Evolutionary conservation across 75 land plant species (phyloP), one percentile per base, ranked within the genome.

Genomic region (Pseudotsuga menziesii): DNA sequence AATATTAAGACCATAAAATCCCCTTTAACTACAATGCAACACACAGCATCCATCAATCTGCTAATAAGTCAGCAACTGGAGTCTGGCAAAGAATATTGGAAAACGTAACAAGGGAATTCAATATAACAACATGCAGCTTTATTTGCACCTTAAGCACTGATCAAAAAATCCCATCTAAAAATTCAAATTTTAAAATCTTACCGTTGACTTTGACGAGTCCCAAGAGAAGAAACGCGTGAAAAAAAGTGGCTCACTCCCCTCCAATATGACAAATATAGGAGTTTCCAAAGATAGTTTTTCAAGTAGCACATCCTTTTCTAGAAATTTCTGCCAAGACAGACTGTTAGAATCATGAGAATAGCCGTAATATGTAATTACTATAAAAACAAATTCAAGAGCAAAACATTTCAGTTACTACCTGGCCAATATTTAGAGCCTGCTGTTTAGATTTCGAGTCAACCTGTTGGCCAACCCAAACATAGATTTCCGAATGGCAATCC

Each of bases 381-480:
- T 56, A 61, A 72, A 61, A 72, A 8, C 23, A 26, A 39, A 20
- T 56, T 82, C 67, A 20, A 75, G 5, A 79, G 70, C 41, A 16
- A 39, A 19, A 23, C 20, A 17, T 41, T 25, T n/a, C 9, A 29
- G 52, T 44, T 41, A 9, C 26, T 84, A 93, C 95, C 91, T 80
- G 80, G 11, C 88, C 91, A 83, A 91, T 74, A 55, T 9, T 64
- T n/a, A 87, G 70, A 19, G 91, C 91, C 64, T 81, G 77, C 57
- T 61, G 13, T 74, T 77, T 87, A 52, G 57, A 67, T 61, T 76
- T 84, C 56, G 84, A 22, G 61, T 83, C 78, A 63, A 87, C 82
- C 56, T 85, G 78, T 57, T 85, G 80, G n/a, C 96, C 96, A 60
- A 89, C 62, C 96, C 96, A 93, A 60, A 93, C 90, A 86, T 76